These are phyloP conservation scores for Lolium multiflorum DNA, from an alignment of 176 grass and related monocot species.

Conservation along the genomic window DNA sequence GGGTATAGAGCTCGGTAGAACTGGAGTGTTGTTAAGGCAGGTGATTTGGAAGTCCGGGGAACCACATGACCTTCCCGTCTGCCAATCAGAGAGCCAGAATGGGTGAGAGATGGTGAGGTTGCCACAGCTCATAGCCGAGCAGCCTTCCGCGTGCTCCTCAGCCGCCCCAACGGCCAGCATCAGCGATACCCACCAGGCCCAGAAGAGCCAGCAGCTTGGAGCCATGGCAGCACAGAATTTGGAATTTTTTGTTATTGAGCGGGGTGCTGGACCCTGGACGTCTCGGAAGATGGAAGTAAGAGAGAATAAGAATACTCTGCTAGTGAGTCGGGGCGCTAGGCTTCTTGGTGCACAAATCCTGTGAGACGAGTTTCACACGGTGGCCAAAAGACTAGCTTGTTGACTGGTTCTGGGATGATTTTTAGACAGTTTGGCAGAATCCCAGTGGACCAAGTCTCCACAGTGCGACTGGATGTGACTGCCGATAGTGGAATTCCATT, in stretches of 20 bases:
- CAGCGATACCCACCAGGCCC: not conserved
- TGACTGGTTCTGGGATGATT: not conserved
- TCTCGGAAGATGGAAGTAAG: too few relatives aligned
- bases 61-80: not conserved
- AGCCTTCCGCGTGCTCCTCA: not conserved
- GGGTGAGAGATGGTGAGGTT: constrained; percentile 16
- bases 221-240: not conserved
- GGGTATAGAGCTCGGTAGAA: not conserved
- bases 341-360: too few relatives aligned
- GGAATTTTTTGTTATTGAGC: not conserved
- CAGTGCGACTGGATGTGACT: too few relatives aligned
- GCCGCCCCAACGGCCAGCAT: not conserved
- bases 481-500: too few relatives aligned
- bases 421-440: not conserved
- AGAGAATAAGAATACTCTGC: not conserved
- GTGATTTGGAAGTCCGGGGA: not conserved
- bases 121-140: constrained; percentile 27
- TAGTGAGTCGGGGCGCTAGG: not conserved
- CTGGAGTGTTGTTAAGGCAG: not conserved
- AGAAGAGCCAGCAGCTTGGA: not conserved
- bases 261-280: not conserved
- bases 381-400: not conserved
- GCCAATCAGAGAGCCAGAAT: not conserved
- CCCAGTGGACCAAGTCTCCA: too few relatives aligned
- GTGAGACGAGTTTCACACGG: too few relatives aligned